Base-by-base conservation (phyloP, 2,329 filamentous ascomycete genomes). In the Fusarium musae region DNA sequence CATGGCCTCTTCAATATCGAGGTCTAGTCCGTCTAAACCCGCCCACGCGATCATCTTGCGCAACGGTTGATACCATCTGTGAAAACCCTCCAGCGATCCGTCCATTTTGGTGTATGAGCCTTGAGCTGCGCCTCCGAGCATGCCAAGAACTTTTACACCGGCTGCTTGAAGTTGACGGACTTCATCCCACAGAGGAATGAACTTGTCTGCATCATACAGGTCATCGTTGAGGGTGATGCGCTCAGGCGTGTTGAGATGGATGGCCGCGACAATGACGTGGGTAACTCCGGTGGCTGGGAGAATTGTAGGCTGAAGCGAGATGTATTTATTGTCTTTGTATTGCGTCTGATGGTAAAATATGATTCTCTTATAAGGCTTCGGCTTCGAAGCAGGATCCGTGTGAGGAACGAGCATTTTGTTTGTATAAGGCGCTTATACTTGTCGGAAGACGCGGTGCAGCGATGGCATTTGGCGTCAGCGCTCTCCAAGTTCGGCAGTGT, bases 71-170 rank as follows among this genome's bases (percentile, higher is more conserved):
- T 96, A 96, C 83, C 93, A 93, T n/a, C 82, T 81, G 80, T 96
- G 91, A 75, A 96, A 96, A 12, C 85, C 83, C 63, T 87, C 83
- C n/a, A 84, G 78, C 37, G 82, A 80, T 49, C 91, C 89, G 69
- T 91, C 88, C 6, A 90, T 85, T 1, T 83, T 84, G 19, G 63
- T 49, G 58, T 88, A 97, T 3, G 90, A 92, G 7, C 94, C 95
- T 59, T 88, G 87, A 0, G 93, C 93, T 3, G 94, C 94, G 3
- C 94, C 94, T 28, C 94, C 94, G 1, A 97, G 84, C 93, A 97
- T 96, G 47, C 90, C 93, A 79, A 97, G 86, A 3, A 97, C 89
- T 76, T 92, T 94, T 70, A 97, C 87, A 26, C 93, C 94, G 5
- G 86, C 86, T 1, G 86, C 87, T 80, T 95, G 91, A n/a, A 97